Evolutionary conservation across 331 rosid species (phyloP), one percentile per base, ranked within the genome.

Genomic region (Cydonia oblonga): DNA sequence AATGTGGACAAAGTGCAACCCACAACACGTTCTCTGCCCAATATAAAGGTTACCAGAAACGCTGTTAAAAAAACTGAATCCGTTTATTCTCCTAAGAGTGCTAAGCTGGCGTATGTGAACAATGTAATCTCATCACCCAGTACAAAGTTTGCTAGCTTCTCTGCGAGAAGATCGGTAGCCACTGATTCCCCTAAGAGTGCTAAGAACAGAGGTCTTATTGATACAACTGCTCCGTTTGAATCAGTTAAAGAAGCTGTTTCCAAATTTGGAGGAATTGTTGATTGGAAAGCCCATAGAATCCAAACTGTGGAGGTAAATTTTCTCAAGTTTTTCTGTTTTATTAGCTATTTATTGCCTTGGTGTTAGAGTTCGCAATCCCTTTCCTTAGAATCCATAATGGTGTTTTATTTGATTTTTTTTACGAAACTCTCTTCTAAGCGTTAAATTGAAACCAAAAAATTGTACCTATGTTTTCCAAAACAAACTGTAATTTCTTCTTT

Each of bases 181-280:
- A 58, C 58, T 74, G 86, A 80, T 79, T 80, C 89, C 70, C 62
- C 89, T 46, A 56, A 70, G 29, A 66, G 59, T 70, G 79, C 59
- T 68, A 81, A 85, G 79, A 88, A 79, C 84, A 88, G 86, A 81
- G 86, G 87, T 66, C 74, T 80, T 66, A 91, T 95, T 67, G 99
- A 95, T 83, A 90, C 97, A 24, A 74, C 92, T 26, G 81, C 96
- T 59, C 99, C 97, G 26, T 87, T 91, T 81, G 97, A 95, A 76
- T 95, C 99, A 64, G 97, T 90, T 76, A 95, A 95, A 83, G 96
- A 87, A 82, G 99, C 97, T 67, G 99, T 95, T 78, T 90, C 96
- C 58, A 95, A 90, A 81, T 91, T 87, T 82, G 99, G 99, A 74
- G 97, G 97, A 70, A 91, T 95, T 86, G 96, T 91, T 75, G 97